Conservation (phyloP, 1,284 basidiomycete genomes). For the Ganoderma sp. region DNA sequence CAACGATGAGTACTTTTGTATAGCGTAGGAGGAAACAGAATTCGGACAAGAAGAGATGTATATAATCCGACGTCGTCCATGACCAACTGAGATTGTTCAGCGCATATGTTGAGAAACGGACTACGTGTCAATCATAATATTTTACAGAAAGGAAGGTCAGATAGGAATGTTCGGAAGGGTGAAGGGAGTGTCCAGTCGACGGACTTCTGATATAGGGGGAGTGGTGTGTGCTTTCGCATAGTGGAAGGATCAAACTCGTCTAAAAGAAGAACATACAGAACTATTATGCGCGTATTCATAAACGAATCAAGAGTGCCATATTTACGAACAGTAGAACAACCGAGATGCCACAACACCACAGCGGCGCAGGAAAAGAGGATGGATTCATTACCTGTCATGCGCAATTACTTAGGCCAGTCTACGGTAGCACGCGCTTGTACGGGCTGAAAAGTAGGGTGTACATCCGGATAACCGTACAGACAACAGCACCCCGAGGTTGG, state of each 20-base stretch:
- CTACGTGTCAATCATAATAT: not conserved
- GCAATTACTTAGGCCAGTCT: constrained; percentile 15
- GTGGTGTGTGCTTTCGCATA: not conserved
- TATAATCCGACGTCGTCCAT: not conserved
- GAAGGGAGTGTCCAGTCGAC: not conserved
- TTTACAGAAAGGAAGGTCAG: not conserved
- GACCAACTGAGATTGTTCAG: not conserved
- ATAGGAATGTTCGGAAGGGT: constrained; percentile 2
- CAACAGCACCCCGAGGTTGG: not conserved
- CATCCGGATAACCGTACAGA: not conserved
- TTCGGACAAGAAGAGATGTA: not conserved
- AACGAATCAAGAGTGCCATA: not conserved
- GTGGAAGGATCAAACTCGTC: not conserved
- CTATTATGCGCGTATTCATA: not conserved
- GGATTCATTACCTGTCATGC: constrained; percentile 20
- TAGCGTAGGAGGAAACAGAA: not conserved
- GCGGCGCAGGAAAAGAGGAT: not conserved
- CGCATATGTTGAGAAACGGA: not conserved
- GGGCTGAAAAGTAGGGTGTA: constrained; percentile 1
- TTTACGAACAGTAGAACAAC: not conserved
- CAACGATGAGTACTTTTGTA: no score
- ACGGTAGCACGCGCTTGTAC: constrained; percentile 14
- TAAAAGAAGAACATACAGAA: not conserved
- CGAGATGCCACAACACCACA: not conserved
- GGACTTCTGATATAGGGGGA: not conserved